phyloP scores from a whole-genome alignment of 2,329 filamentous ascomycete genomes.

The Botryotinia narcissicola region DNA sequence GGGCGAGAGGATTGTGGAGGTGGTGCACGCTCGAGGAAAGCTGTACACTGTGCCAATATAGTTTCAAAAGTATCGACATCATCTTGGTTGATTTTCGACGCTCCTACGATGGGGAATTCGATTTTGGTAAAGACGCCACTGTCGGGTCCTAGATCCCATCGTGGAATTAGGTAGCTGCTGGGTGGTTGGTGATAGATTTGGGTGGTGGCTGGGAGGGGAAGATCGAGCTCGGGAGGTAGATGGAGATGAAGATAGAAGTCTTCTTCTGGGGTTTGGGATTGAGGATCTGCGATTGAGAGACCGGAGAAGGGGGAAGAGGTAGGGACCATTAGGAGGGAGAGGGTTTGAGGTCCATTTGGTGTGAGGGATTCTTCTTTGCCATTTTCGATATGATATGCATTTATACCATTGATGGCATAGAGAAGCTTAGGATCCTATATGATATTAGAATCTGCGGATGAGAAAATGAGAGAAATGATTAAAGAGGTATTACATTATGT shows the following conservation, averaged over 20 bases:
- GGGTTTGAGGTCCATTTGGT: constrained; percentile 80
- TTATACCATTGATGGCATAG: constrained; percentile 78
- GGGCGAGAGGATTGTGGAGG: constrained; percentile 43
- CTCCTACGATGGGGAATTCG: constrained; percentile 77
- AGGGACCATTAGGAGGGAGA: constrained; percentile 94
- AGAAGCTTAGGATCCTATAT: constrained; percentile 59
- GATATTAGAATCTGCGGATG: constrained; percentile 22
- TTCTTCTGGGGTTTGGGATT: constrained; percentile 63
- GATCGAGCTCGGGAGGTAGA: constrained; percentile 88
- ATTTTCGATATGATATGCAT: constrained; percentile 86
- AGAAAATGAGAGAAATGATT: not conserved
- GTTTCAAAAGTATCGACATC: constrained; percentile 97
- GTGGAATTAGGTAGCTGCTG: constrained; percentile 86
- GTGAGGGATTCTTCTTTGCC: constrained; percentile 82
- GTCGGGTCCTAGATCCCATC: constrained; percentile 88
- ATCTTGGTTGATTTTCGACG: constrained; percentile 74
- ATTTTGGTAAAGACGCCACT: constrained; percentile 90
- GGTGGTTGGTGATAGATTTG: constrained; percentile 97
- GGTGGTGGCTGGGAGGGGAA: constrained; percentile 89
- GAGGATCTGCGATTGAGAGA: constrained; percentile 53
- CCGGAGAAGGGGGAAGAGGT: constrained; percentile 70
- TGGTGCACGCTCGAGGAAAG: constrained; percentile 82
- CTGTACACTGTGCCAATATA: constrained; percentile 95
- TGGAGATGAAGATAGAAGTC: constrained; percentile 98
- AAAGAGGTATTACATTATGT: constrained; percentile 32